A percentile compares a stretch with the other conserved stretches of the same genome.
phyloP scores from a whole-genome alignment of 1,139 yeast genomes.

The Dujonia santamariae region DNA sequence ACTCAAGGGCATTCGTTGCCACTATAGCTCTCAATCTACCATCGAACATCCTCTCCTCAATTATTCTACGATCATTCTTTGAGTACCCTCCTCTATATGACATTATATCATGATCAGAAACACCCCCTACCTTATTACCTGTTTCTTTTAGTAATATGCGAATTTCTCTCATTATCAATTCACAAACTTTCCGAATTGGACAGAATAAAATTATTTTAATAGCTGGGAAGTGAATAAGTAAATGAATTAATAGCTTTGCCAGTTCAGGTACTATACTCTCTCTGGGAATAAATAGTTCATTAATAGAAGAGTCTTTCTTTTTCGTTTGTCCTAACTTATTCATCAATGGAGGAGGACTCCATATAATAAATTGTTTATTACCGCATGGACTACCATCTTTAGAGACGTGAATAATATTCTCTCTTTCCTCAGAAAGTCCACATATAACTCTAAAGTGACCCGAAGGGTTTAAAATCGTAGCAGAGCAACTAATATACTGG shows the following conservation, averaged over 20 bases:
- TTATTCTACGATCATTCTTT: conserved; percentile 75
- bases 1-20: conserved; percentile 92
- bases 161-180: conserved; percentile 79
- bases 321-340: conserved; percentile 51
- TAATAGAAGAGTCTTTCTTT: background rate
- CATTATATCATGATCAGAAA: conserved; percentile 63
- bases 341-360: conserved; percentile 77
- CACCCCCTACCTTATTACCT: conserved; percentile 19
- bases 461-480: conserved; percentile 76
- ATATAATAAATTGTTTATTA: conserved; percentile 65
- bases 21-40: conserved; percentile 83
- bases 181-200: conserved; percentile 82
- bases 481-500: conserved; percentile 85
- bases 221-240: conserved; percentile 51
- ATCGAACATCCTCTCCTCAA: conserved; percentile 85
- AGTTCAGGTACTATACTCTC: conserved; percentile 74
- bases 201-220: conserved; percentile 84
- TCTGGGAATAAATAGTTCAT: conserved; percentile 37
- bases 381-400: conserved; percentile 91
- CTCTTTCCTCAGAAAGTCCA: conserved; percentile 46
- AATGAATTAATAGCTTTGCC: conserved; percentile 64
- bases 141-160: conserved; percentile 42
- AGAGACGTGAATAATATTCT: conserved; percentile 48
- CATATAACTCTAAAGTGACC: conserved; percentile 71
- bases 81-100: conserved; percentile 95